phyloP scores from a whole-genome alignment of 129 eudicot species.

The Flaveria robusta region DNA sequence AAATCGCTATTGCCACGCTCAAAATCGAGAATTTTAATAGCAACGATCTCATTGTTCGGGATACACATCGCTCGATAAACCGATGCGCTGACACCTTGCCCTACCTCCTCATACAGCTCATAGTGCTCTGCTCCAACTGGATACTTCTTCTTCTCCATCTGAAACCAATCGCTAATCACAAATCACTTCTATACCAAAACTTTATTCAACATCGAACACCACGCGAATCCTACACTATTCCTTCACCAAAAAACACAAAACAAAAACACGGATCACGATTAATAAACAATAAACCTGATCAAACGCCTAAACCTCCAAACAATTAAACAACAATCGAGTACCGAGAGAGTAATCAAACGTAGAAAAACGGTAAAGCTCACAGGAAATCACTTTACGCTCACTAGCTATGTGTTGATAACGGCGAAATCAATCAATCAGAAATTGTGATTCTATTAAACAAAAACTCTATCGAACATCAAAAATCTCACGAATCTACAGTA shows the following conservation, averaged over 20 bases:
- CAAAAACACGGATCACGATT: constrained; percentile 7
- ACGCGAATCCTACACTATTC: neutral
- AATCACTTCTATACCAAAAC: neutral
- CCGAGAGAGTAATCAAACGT: no score
- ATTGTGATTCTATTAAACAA: no score
- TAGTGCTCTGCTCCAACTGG: constrained; percentile 80
- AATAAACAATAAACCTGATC: constrained; percentile 13
- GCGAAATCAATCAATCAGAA: no score
- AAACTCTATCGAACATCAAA: no score
- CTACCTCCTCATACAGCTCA: constrained; percentile 77
- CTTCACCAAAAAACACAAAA: neutral
- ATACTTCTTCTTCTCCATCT: constrained; percentile 80
- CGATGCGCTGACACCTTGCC: constrained; percentile 89
- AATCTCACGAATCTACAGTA: no score
- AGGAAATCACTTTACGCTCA: no score
- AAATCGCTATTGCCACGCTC: constrained; percentile 83
- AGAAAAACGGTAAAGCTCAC: no score
- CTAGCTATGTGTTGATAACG: no score
- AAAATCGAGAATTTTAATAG: constrained; percentile 83
- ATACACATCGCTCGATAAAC: constrained; percentile 80
- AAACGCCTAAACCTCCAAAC: constrained; percentile 3
- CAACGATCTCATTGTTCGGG: constrained; percentile 73
- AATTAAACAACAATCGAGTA: neutral
- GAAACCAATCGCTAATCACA: constrained; percentile 11
- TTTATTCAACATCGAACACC: constrained; percentile 39